Evolutionary conservation across 208 protist genomes (phyloP).

Genomic region (Acanthamoeba triangularis): DNA sequence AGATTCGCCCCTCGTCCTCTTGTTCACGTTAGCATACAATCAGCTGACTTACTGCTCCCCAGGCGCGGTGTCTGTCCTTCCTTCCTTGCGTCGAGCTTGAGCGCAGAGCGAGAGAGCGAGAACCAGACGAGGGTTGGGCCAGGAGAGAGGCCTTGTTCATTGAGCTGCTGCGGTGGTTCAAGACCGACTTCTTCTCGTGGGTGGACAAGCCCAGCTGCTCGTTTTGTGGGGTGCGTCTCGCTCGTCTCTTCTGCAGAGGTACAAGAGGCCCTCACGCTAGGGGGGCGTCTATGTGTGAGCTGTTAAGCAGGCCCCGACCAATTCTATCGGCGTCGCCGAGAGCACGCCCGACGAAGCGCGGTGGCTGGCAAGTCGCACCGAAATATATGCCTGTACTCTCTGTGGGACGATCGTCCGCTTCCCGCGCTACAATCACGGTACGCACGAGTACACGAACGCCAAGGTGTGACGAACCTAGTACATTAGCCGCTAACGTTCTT

Average conservation of each 20-base stretch:
- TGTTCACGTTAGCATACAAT: neutral
- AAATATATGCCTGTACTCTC: slow-evolving; percentile 82
- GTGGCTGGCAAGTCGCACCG: slow-evolving; percentile 52
- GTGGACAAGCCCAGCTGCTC: slow-evolving; percentile 82
- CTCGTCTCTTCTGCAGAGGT: neutral
- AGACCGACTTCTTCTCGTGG: slow-evolving; percentile 88
- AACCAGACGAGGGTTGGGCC: neutral
- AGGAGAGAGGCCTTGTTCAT: slow-evolving; percentile 69
- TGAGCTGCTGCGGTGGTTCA: slow-evolving; percentile 88
- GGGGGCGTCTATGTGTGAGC: neutral
- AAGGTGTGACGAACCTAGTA: neutral
- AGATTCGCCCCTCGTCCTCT: too few species aligned
- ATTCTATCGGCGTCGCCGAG: neutral
- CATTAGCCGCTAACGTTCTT: too few species aligned
- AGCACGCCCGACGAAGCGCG: slow-evolving; percentile 70
- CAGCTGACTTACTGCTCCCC: neutral
- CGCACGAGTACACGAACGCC: neutral
- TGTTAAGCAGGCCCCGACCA: slow-evolving; percentile 46
- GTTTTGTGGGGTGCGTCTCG: slow-evolving; percentile 52
- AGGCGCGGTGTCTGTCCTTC: neutral
- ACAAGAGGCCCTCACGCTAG: neutral
- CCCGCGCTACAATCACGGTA: slow-evolving; percentile 87
- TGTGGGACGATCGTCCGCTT: slow-evolving; percentile 75
- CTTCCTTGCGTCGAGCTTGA: slow-evolving; percentile 13
- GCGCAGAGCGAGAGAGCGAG: slow-evolving; percentile 16